These are phyloP conservation scores for Lactarius psammicola DNA, from an alignment of 768 basidiomycete species.

Conservation along the genomic window DNA sequence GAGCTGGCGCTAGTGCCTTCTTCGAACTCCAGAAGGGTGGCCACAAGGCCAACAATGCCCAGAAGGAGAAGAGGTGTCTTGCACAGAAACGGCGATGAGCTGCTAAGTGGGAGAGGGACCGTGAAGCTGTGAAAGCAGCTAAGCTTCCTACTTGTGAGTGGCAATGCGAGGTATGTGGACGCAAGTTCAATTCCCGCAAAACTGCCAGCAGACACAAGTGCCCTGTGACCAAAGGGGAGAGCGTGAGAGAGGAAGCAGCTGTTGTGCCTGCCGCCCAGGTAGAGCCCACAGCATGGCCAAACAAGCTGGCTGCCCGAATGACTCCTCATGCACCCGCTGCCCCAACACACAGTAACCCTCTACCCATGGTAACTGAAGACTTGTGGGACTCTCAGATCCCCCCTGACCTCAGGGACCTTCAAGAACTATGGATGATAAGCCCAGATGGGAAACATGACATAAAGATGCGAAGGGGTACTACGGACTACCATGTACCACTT, in stretches of 20 bases:
- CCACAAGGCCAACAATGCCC: conserved; percentile 2
- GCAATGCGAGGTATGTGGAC: not conserved
- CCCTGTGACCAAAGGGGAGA: not conserved
- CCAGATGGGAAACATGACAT: too few relatives aligned
- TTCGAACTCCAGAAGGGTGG: conserved; percentile 1
- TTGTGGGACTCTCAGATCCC: not conserved
- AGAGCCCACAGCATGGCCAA: not conserved
- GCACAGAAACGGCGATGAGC: not conserved
- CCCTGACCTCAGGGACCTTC: too few relatives aligned
- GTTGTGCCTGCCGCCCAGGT: not conserved
- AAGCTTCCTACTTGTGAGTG: not conserved
- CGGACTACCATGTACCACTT: too few relatives aligned
- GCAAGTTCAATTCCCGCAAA: not conserved
- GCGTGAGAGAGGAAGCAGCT: not conserved
- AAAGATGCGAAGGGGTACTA: too few relatives aligned
- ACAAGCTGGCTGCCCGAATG: not conserved
- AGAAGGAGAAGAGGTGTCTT: conserved; percentile 1
- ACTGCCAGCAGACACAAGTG: not conserved
- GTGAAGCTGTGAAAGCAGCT: not conserved
- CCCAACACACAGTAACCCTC: not conserved
- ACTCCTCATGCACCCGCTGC: not conserved
- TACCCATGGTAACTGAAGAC: not conserved
- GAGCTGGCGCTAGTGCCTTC: not conserved
- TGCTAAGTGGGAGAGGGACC: not conserved
- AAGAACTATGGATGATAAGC: too few relatives aligned